Conservation (phyloP, 768 basidiomycete species). For the Russula brevipes region DNA sequence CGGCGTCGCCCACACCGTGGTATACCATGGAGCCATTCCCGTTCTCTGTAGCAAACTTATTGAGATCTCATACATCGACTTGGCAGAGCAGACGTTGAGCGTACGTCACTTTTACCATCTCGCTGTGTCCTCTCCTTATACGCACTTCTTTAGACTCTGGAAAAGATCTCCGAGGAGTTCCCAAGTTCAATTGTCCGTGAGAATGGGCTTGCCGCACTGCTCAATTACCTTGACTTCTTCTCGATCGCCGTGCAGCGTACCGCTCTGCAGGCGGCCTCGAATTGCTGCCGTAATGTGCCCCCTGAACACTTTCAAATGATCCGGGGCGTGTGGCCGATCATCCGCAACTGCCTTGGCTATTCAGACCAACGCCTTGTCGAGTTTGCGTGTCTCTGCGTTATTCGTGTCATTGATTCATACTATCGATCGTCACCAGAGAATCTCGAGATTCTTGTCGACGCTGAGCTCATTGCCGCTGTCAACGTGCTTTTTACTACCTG, state of each 20-base stretch:
- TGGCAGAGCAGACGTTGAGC: conserved; percentile 95
- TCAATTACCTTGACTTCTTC: conserved; percentile 98
- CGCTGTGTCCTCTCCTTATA: conserved; percentile 17
- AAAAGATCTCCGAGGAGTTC: conserved; percentile 98
- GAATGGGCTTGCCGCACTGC: conserved; percentile 85
- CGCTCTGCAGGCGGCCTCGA: conserved; percentile 92
- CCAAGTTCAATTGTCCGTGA: conserved; percentile 94
- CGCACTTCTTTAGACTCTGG: conserved; percentile 65
- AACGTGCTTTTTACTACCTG: conserved; percentile 80
- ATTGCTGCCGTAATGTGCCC: conserved; percentile 91
- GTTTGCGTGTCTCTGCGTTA: conserved; percentile 91
- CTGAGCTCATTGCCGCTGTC: conserved; percentile 72
- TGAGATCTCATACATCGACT: conserved; percentile 97
- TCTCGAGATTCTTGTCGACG: conserved; percentile 80
- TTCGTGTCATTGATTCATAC: conserved; percentile 90
- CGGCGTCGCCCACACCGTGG: conserved; percentile 94
- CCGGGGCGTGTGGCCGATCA: conserved; percentile 83
- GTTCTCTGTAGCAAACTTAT: conserved; percentile 95
- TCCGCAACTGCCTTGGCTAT: conserved; percentile 86
- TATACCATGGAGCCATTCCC: conserved; percentile 97
- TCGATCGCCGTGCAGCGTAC: conserved; percentile 96
- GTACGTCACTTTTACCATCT: conserved; percentile 48
- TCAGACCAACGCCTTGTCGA: conserved; percentile 97
- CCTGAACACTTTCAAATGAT: conserved; percentile 88
- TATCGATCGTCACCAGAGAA: conserved; percentile 78